Percentiles rank a stretch among this genome's conserved stretches.
Conservation (phyloP, 2,329 filamentous ascomycete genomes). For the Tolypocladium inflatum region DNA sequence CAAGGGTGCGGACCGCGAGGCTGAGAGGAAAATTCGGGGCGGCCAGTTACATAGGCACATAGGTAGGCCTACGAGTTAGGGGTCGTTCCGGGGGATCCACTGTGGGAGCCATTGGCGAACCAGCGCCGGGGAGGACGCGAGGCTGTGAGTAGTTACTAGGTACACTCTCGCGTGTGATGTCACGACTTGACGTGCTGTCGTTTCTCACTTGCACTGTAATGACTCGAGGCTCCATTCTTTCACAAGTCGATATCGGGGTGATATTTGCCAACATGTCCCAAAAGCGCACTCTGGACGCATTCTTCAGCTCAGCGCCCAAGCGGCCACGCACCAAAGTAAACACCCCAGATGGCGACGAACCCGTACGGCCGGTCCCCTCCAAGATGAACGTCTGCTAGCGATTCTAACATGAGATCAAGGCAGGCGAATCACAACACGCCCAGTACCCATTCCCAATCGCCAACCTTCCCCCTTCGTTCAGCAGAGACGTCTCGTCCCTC, state of each 20-base stretch:
- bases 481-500: slow-evolving; percentile 28
- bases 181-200: slow-evolving; percentile 4
- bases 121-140: neutral
- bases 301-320: slow-evolving; percentile 39
- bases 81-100: neutral
- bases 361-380: neutral
- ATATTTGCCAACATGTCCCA: slow-evolving; percentile 6
- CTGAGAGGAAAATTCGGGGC: slow-evolving; percentile 17
- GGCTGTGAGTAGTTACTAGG: slow-evolving; percentile 2
- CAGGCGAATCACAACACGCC: slow-evolving; percentile 22
- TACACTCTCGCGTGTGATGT: slow-evolving; percentile 10
- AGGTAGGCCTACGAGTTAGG: too few species aligned
- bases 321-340: slow-evolving; percentile 8
- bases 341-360: slow-evolving; percentile 1
- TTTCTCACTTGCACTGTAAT: neutral
- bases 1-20: slow-evolving; percentile 12
- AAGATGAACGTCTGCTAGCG: rapidly evolving
- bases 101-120: neutral
- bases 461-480: slow-evolving; percentile 28
- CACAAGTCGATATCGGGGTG: too few species aligned
- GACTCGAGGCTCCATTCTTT: neutral
- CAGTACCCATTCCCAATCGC: slow-evolving; percentile 43
- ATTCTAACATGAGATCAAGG: neutral
- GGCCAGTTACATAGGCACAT: neutral
- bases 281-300: slow-evolving; percentile 55